Evolutionary conservation across 805 yeast species (phyloP), one percentile per base, ranked within the genome.

Genomic region (Candida ipomoeae): DNA sequence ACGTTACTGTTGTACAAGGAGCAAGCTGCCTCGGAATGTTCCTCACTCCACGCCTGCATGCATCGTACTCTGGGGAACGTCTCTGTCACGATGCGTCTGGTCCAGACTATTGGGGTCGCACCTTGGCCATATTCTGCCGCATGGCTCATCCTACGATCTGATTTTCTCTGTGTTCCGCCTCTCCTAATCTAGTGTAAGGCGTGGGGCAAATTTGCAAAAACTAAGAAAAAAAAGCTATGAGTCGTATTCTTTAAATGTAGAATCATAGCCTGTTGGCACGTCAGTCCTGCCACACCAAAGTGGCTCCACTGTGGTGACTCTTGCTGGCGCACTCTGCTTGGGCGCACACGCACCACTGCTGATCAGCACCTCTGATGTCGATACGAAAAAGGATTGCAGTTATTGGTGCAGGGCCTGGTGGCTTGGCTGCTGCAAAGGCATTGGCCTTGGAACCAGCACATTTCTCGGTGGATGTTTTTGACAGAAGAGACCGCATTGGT

Each of bases 341-440:
- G 34, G 18, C 38, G 38, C 38, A 32, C 38, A 33, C 38, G 37
- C 45, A 32, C 35, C 17, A 41, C 36, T 33, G 15, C 38, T 20
- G 10, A 15, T 10, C 20, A 15, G 7, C 45, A 37, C 38, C 29
- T 20, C 33, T 13, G 7, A 44, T 44, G 46, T 15, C 51, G 32
- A 20, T 47, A 14, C 34, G 18, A 20, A 56, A 51, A 31, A 53
- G 59, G 38, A 71, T 87, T 3, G 89, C 89, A 0, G 78, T 88
- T 7, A 74, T 88, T 21, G 96, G 96, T 2, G 90, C 81, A 2
- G 96, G 95, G 0, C 91, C 94, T 0, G 75, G 81, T 40, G 95
- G 92, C 0, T 67, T 84, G 18, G 88, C 84, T 0, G 69, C 79
- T 3, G 82, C 87, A 0, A 80, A 83, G 51, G 88, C 90, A 0